Conservation (phyloP, 179 eudicot genomes). For the Pouteria campechiana region DNA sequence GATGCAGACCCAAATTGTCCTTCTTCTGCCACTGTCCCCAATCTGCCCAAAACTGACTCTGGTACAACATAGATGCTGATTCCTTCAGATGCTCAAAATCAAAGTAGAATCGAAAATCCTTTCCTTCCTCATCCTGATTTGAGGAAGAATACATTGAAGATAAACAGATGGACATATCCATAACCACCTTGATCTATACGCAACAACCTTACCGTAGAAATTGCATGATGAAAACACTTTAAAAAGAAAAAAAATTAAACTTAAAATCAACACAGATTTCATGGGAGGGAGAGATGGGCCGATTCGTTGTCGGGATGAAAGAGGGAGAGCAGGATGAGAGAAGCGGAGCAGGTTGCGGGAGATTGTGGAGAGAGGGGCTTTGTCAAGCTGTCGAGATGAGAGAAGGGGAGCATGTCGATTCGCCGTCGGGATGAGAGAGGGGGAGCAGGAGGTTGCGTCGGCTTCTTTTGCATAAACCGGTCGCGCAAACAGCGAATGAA, state of each 20-base stretch:
- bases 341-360: too few relatives aligned
- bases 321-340: too few relatives aligned
- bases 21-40: slow-evolving; percentile 80
- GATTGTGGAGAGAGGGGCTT: too few relatives aligned
- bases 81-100: slow-evolving; percentile 93
- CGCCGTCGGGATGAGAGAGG: too few relatives aligned
- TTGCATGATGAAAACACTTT: slow-evolving; percentile 16
- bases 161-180: slow-evolving; percentile 78
- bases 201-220: slow-evolving; percentile 95
- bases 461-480: too few relatives aligned
- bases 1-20: slow-evolving; percentile 39
- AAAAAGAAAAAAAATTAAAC: not conserved
- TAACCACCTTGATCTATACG: slow-evolving; percentile 83
- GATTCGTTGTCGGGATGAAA: too few relatives aligned
- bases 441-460: too few relatives aligned
- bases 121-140: slow-evolving; percentile 73
- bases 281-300: too few relatives aligned
- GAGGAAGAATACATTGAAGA: slow-evolving; percentile 62
- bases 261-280: too few relatives aligned
- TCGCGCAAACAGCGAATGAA: too few relatives aligned
- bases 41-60: slow-evolving; percentile 71
- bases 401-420: too few relatives aligned
- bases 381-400: too few relatives aligned
- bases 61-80: slow-evolving; percentile 71
- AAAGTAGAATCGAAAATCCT: slow-evolving; percentile 86